Base-by-base conservation (phyloP, 805 yeast genomes). In the Candida nanaspora region DNA sequence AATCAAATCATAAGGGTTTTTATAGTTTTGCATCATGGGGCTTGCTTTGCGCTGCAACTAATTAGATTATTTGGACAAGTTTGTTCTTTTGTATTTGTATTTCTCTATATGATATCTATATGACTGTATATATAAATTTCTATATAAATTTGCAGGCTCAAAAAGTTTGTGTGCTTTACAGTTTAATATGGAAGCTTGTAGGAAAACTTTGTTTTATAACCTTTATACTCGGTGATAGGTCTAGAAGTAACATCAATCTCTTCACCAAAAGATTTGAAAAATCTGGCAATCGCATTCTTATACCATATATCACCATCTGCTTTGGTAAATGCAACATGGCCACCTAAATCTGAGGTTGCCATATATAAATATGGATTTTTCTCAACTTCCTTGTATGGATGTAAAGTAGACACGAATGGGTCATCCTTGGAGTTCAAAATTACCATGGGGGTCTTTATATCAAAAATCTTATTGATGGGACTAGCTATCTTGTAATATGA, bases 401-500 rank as follows among this genome's bases (percentile, higher is more conserved):
- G 68, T 29, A 70, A 63, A 15, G 71, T 64, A 11, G 74, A 72
- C 33, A 78, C 70, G 33, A 82, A 71, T 6, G 91, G 87, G 54
- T 83, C 93, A 55, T 83, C 91, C 16, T 56, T 51, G 0, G 88
- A 68, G 51, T 73, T 77, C 19, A 83, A 57, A n/a, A 77, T 69
- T 39, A 83, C 44, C 35, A 75, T 61, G 13, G 93, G 93, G 4
- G 80, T 76, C 44, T 75, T 69, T 35, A 82, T 72, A 43, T 72
- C 66, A 32, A 69, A 60, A 16, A 82, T 59, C 47, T 81, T 65
- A 46, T 74, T 70, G 26, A 72, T 66, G 1, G 89, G 83, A 14
- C 82, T 73, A 2, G 82, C 85, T 26, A 74, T 78, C 40, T 80
- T 62, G 55, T 82, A 82, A 60, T 83, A 83, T 36, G 78, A 78